A percentile compares a stretch with the other conserved stretches of the same genome.
These are phyloP conservation scores for Sclerotinia sclerotiorum DNA, from an alignment of 2,329 filamentous ascomycete genomes.

Conservation along the genomic window DNA sequence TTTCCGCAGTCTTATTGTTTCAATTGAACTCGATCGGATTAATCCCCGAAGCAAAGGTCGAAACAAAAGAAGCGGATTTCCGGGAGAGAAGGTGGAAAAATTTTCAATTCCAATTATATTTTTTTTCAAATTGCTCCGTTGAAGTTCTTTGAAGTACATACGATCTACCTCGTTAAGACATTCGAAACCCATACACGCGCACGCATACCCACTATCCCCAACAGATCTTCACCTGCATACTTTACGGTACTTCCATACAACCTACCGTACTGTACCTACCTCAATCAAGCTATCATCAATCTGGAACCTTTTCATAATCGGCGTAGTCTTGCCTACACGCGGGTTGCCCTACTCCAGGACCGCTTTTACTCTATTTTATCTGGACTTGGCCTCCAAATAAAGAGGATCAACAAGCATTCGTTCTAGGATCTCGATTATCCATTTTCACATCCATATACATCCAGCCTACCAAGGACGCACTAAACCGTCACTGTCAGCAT, in stretches of 20 bases:
- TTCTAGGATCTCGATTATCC: not conserved
- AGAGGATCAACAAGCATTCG: conserved; percentile 16
- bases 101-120: not conserved
- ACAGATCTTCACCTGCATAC: conserved; percentile 17
- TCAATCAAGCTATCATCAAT: conserved; percentile 3
- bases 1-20: conserved; percentile 21
- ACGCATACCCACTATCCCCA: conserved; percentile 13
- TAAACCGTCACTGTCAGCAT: conserved; percentile 17
- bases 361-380: conserved; percentile 1
- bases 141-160: conserved; percentile 6
- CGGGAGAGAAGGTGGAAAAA: not conserved
- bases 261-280: conserved; percentile 1
- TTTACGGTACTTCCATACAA: not conserved
- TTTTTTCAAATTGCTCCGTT: not conserved
- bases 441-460: conserved; percentile 3
- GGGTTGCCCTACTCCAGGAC: conserved; percentile 8
- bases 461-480: conserved; percentile 15
- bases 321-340: conserved; percentile 2
- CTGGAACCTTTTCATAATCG: not conserved
- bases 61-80: conserved; percentile 21
- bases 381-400: conserved; percentile 11
- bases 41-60: conserved; percentile 17
- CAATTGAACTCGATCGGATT: conserved; percentile 22
- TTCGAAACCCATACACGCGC: conserved; percentile 3
- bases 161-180: not conserved